Evolutionary conservation across 2,329 filamentous ascomycete genomes (phyloP).

Genomic region (Cercospora brassicicola): DNA sequence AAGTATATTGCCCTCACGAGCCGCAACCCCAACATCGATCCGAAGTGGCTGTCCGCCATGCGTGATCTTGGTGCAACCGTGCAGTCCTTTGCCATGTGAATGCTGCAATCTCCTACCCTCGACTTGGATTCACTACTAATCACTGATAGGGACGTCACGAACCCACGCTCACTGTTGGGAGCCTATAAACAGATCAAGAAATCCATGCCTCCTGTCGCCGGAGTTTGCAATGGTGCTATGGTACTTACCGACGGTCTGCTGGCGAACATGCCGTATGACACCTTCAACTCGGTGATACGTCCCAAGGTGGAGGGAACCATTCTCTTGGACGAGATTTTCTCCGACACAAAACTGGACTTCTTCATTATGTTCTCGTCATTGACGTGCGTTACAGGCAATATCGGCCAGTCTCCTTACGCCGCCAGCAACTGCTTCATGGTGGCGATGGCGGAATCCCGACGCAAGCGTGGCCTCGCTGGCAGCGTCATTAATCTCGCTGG

Average conservation of each 20-base stretch:
- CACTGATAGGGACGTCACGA: background rate
- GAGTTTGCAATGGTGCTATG: constrained; percentile 24
- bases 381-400: constrained; percentile 40
- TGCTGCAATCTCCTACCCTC: background rate
- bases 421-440: constrained; percentile 9
- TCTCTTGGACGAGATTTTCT: constrained; percentile 36
- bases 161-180: background rate
- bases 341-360: constrained; percentile 34
- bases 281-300: constrained; percentile 46
- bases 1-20: constrained; percentile 24
- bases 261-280: constrained; percentile 19
- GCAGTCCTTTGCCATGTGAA: background rate
- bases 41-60: background rate
- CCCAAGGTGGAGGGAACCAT: constrained; percentile 55
- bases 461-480: constrained; percentile 12
- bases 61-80: background rate
- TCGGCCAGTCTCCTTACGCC: constrained; percentile 8
- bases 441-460: background rate
- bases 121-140: background rate
- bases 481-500: background rate
- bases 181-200: background rate
- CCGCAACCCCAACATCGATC: background rate
- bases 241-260: constrained; percentile 19
- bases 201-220: background rate
- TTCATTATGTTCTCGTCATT: constrained; percentile 43